These are phyloP conservation scores for Cryphonectria carpinicola DNA, from an alignment of 2,329 filamentous ascomycete species.

Conservation along the genomic window DNA sequence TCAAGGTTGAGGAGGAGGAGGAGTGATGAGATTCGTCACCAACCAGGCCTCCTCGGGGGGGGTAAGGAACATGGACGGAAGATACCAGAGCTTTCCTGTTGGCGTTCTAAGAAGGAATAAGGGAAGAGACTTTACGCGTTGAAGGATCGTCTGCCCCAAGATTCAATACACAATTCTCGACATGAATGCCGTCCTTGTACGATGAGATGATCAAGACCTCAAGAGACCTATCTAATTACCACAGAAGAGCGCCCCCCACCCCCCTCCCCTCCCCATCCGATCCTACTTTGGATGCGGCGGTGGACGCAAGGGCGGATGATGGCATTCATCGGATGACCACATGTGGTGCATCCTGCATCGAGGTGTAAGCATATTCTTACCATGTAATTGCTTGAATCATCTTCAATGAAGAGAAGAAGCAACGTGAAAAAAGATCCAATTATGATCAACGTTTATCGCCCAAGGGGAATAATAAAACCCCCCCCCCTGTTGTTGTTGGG, in stretches of 20 bases:
- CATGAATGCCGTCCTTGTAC: not conserved
- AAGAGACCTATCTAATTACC: not conserved
- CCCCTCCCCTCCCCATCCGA: too few species aligned
- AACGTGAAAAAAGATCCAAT: too few species aligned
- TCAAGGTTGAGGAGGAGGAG: not conserved
- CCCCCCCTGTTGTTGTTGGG: not conserved
- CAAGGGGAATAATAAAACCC: not conserved
- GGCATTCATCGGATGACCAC: too few species aligned
- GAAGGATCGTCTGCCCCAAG: not conserved
- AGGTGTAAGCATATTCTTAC: too few species aligned
- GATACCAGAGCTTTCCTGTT: not conserved
- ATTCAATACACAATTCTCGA: not conserved
- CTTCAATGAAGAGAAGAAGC: too few species aligned
- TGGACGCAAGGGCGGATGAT: too few species aligned
- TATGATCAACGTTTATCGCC: not conserved
- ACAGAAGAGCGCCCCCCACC: too few species aligned
- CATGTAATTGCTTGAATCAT: not conserved
- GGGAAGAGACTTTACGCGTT: not conserved
- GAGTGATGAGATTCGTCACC: not conserved
- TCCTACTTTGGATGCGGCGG: too few species aligned
- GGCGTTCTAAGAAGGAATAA: not conserved
- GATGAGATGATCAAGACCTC: not conserved
- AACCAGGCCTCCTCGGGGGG: too few species aligned
- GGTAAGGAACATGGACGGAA: not conserved
- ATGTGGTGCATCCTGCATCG: too few species aligned